These are phyloP conservation scores for Scedosporium aurantiacum DNA, from an alignment of 2,329 filamentous ascomycete species.

Conservation along the genomic window DNA sequence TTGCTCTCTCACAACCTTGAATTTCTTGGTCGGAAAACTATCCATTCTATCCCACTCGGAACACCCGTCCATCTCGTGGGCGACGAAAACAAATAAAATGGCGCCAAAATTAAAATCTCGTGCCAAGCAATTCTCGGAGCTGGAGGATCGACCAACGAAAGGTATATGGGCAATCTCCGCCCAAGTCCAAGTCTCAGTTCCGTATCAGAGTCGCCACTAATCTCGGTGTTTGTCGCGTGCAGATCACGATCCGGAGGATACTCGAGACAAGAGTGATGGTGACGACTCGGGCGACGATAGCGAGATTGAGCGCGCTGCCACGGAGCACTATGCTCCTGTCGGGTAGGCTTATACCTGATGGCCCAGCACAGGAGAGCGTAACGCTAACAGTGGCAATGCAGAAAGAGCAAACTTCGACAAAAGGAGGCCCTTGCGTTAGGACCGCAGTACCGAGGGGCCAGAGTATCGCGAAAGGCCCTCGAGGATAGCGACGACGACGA, in stretches of 20 bases:
- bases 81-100: background rate
- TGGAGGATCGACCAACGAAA: conserved; percentile 1
- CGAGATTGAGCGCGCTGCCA: conserved; percentile 47
- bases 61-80: background rate
- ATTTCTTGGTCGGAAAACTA: background rate
- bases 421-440: conserved; percentile 59
- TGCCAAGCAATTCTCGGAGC: background rate
- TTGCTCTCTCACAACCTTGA: background rate
- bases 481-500: conserved; percentile 36
- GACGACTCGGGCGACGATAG: conserved; percentile 39
- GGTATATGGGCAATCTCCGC: conserved; percentile 1
- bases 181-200: background rate
- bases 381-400: conserved; percentile 17
- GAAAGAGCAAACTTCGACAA: conserved; percentile 74
- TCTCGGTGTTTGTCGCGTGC: background rate
- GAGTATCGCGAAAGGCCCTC: conserved; percentile 59
- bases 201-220: background rate
- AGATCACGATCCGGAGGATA: conserved; percentile 76
- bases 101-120: background rate
- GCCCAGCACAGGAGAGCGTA: background rate
- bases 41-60: background rate
- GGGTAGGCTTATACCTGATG: conserved; percentile 35
- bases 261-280: conserved; percentile 38
- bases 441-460: conserved; percentile 67
- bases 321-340: conserved; percentile 78